Conservation (phyloP, 768 basidiomycete species). For the Leccinum disarticulatum region DNA sequence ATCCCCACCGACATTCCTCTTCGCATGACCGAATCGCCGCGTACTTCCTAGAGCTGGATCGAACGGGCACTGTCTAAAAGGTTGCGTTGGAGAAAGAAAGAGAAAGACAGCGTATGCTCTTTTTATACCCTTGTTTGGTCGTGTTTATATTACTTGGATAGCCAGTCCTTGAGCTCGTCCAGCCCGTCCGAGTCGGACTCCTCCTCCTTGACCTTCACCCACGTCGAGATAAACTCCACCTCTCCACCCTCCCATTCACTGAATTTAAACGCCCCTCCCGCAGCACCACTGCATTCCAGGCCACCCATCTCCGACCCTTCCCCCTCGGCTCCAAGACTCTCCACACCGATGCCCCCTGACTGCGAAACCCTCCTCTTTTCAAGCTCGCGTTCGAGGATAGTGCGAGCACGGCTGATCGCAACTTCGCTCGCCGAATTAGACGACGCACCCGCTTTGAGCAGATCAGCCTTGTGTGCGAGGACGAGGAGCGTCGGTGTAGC, state of each 20-base stretch:
- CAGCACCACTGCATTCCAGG: constrained; percentile 61
- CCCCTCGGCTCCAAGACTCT: constrained; percentile 71
- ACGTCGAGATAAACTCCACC: constrained; percentile 64
- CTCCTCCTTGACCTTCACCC: constrained; percentile 38
- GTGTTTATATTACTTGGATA: constrained; percentile 46
- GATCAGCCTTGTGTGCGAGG: constrained; percentile 75
- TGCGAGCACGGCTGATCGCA: constrained; percentile 68
- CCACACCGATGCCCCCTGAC: constrained; percentile 64
- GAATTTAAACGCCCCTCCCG: constrained; percentile 64
- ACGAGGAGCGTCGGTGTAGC: constrained; percentile 59
- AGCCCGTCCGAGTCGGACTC: constrained; percentile 40
- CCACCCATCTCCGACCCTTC: constrained; percentile 68
- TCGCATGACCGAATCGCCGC: constrained; percentile 71
- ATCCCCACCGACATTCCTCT: constrained; percentile 55
- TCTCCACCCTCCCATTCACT: constrained; percentile 85
- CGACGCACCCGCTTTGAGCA: constrained; percentile 50
- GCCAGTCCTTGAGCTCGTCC: constrained; percentile 45
- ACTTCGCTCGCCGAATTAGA: constrained; percentile 41
- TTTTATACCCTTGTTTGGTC: constrained; percentile 30
- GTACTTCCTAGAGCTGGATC: constrained; percentile 42
- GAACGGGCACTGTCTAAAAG: constrained; percentile 75
- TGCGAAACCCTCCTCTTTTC: constrained; percentile 72
- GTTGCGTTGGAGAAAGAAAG: constrained; percentile 42
- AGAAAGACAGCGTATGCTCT: background rate
- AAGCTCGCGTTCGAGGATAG: constrained; percentile 80